These are phyloP conservation scores for Heritiera littoralis DNA, from an alignment of 345 rosid species.

Conservation along the genomic window DNA sequence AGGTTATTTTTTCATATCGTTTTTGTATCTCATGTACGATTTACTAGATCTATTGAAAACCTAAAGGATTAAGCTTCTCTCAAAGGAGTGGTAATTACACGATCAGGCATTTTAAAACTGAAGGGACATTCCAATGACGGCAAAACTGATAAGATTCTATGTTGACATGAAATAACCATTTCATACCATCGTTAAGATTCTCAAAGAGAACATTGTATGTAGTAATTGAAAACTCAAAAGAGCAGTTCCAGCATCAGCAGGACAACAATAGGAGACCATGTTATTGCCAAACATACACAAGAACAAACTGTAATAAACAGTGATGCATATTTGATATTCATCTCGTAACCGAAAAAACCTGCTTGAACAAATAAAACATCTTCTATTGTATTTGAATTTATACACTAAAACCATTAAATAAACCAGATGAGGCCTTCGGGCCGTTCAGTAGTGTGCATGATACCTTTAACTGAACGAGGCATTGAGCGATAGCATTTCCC, in stretches of 20 bases:
- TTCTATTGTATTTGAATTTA: conserved; percentile 12
- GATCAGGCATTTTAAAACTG: too few relatives aligned
- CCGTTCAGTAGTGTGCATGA: neutral
- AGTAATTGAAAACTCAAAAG: neutral
- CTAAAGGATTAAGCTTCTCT: too few relatives aligned
- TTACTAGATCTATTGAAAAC: too few relatives aligned
- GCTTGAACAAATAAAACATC: conserved; percentile 16
- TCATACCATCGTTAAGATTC: too few relatives aligned
- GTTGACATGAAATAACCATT: too few relatives aligned
- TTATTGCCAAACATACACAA: neutral
- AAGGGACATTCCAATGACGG: neutral
- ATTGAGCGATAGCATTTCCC: neutral
- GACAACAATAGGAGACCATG: neutral
- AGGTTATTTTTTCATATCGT: too few relatives aligned
- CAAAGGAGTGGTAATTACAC: too few relatives aligned
- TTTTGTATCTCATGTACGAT: too few relatives aligned
- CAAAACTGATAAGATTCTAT: neutral
- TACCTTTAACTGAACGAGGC: neutral
- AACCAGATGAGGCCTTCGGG: neutral
- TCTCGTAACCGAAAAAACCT: neutral
- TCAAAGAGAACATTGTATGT: neutral
- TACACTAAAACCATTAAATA: neutral
- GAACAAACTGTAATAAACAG: neutral
- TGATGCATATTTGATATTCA: conserved; percentile 14
- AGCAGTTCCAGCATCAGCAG: neutral